Conservation (phyloP, 805 yeast species). For the Candida mattraensis region DNA sequence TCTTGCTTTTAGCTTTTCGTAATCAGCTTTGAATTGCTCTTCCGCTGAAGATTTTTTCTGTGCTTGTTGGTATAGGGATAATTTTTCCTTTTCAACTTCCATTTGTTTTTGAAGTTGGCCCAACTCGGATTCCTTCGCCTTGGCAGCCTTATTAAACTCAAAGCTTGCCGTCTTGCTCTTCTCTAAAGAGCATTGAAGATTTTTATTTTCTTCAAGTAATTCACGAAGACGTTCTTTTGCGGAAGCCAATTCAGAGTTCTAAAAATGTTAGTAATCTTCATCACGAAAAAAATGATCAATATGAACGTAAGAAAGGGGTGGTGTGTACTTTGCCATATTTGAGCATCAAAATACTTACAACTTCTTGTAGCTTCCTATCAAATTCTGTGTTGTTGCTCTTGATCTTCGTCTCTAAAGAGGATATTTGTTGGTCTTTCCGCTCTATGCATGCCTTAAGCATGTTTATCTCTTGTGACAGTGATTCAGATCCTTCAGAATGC, state of each 20-base stretch:
- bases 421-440: conserved; percentile 37
- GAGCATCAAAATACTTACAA: conserved; percentile 25
- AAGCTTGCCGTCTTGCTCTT: conserved; percentile 37
- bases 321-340: conserved; percentile 13
- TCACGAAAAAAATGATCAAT: background rate
- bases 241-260: conserved; percentile 22
- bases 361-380: conserved; percentile 35
- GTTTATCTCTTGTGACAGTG: conserved; percentile 31
- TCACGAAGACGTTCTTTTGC: conserved; percentile 40
- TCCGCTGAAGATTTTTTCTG: conserved; percentile 7
- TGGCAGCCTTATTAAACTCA: conserved; percentile 36
- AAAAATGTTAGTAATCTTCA: conserved; percentile 19
- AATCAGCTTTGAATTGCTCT: conserved; percentile 30
- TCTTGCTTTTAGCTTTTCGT: conserved; percentile 26
- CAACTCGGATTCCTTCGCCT: conserved; percentile 38
- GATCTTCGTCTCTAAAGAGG: conserved; percentile 31
- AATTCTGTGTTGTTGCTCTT: conserved; percentile 31
- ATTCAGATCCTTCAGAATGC: conserved; percentile 9
- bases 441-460: conserved; percentile 29
- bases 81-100: conserved; percentile 21
- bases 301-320: conserved; percentile 11
- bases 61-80: conserved; percentile 2
- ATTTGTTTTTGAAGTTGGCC: conserved; percentile 28
- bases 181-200: conserved; percentile 40
- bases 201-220: conserved; percentile 44